Evolutionary conservation across 345 rosid genomes (phyloP), one percentile per base, ranked within the genome.

Genomic region (Populus simonii): DNA sequence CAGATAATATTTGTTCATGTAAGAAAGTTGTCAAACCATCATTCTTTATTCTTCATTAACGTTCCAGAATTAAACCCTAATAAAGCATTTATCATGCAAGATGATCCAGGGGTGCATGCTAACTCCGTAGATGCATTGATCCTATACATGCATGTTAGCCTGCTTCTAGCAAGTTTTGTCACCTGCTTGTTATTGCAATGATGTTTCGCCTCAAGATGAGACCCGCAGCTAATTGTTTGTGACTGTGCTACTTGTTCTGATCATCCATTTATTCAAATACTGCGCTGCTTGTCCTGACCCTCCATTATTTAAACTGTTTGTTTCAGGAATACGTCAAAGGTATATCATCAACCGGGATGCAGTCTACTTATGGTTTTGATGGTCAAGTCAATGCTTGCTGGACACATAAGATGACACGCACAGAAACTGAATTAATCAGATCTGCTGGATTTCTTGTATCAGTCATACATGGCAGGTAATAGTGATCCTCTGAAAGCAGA

Each of bases 351-450:
- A 84, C 87, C 70, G 99, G 99, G 41, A 93, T 96, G 98, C 99
- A 96, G 79, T 90, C 93, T 33, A 90, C 74, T 72, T 61, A 74
- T 71, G 99, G 99, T 72, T 90, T 96, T 79, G 97, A 94, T 55
- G 99, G 98, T 71, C 99, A 96, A 85, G 36, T 94, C 74, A 91
- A 90, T 85, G 98, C 99, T 22, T 96, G 99, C 84, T 96, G 99
- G 99, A 87, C 80, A 57, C 99, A 96, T 85, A 89, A 85, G 85
- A 68, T 96, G 87, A 86, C 92, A 72, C 81, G 39, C 76, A 66
- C 72, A 72, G 98, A 94, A 59, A 85, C 91, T 23, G 94, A 92
- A 78, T n/a, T 11, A 12, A 92, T 92, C 66, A 89, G 93, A 2
- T 86, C 95, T 0, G 84, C 82, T 74, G 97, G 91, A 78, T 94